Evolutionary conservation across 768 basidiomycete species (phyloP).

Genomic region (Russula virescens): DNA sequence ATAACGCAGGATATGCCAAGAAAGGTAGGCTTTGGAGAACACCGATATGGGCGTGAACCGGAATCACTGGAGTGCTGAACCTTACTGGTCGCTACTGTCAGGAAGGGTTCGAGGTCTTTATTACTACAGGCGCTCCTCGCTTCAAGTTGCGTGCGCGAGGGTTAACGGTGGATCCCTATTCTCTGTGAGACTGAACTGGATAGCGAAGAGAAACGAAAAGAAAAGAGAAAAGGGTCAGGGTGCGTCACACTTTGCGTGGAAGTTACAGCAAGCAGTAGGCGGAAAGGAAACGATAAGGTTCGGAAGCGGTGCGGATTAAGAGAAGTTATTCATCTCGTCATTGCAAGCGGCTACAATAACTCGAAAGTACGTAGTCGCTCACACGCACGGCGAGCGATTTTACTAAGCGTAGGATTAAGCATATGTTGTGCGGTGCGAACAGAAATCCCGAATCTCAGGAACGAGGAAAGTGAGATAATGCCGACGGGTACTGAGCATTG

Average conservation of each 20-base stretch:
- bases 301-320: conserved; percentile 16
- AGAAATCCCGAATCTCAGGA: too few species aligned
- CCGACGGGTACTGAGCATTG: background rate
- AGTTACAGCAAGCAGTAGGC: background rate
- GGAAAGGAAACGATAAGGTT: conserved; percentile 21
- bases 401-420: background rate
- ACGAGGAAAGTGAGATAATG: too few species aligned
- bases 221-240: background rate
- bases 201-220: background rate
- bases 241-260: background rate
- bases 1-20: conserved; percentile 14
- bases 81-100: conserved; percentile 3
- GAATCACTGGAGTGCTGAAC: conserved; percentile 6
- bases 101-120: background rate
- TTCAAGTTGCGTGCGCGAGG: background rate
- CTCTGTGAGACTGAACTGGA: background rate
- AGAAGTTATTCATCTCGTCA: background rate
- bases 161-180: background rate
- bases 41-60: conserved; percentile 21
- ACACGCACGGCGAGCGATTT: background rate
- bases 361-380: background rate
- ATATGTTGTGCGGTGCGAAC: background rate
- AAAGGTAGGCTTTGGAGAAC: conserved; percentile 11
- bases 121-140: background rate
- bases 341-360: background rate